A percentile compares a stretch with the other conserved stretches of the same genome.
Evolutionary conservation across 805 yeast species (phyloP).

Genomic region (Candida michaelii): DNA sequence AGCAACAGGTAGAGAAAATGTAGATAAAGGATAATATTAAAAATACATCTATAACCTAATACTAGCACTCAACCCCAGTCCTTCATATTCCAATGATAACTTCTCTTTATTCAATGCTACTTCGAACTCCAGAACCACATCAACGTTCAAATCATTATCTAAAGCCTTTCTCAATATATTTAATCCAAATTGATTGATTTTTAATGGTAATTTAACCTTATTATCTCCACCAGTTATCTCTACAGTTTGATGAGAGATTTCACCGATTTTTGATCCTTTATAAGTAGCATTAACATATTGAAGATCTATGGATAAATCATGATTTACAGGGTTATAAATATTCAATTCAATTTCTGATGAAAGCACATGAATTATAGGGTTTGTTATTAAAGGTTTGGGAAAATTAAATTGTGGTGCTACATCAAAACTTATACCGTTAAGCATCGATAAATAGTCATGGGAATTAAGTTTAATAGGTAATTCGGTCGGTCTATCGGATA

Average conservation of each 20-base stretch:
- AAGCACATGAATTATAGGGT: constrained; percentile 54
- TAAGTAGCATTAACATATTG: constrained; percentile 48
- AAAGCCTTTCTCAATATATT: constrained; percentile 51
- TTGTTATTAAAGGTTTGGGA: constrained; percentile 36
- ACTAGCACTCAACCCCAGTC: constrained; percentile 1
- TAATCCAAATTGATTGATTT: constrained; percentile 45
- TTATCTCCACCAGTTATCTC: constrained; percentile 1
- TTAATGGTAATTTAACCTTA: constrained; percentile 43
- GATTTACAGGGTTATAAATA: constrained; percentile 53
- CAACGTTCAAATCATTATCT: constrained; percentile 49
- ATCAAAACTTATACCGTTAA: background rate
- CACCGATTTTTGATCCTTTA: constrained; percentile 48
- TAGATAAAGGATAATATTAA: background rate
- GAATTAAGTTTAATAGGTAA: background rate
- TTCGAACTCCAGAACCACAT: constrained; percentile 36
- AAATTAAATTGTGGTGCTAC: constrained; percentile 3
- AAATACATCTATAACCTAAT: constrained; percentile 2
- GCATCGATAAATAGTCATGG: background rate
- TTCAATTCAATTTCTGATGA: constrained; percentile 54
- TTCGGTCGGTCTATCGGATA: constrained; percentile 2
- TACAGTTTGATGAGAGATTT: constrained; percentile 43
- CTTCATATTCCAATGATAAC: constrained; percentile 1
- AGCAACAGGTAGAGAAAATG: too few species aligned
- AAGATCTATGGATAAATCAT: constrained; percentile 42
- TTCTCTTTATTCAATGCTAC: background rate